These are phyloP conservation scores for Phaeosphaeriaceae sp. DNA, from an alignment of 2,329 filamentous ascomycete genomes.

Conservation along the genomic window DNA sequence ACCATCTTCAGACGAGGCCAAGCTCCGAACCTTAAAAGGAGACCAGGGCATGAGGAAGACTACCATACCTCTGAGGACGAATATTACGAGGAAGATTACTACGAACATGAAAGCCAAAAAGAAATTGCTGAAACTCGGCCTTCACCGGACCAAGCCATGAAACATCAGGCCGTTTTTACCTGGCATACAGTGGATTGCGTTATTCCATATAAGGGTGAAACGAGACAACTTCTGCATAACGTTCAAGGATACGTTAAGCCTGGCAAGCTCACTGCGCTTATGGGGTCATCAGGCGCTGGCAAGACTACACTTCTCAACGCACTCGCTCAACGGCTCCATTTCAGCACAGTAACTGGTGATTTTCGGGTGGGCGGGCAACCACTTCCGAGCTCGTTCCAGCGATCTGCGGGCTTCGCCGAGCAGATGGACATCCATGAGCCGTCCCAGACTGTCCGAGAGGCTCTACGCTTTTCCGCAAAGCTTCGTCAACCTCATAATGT, in stretches of 20 bases:
- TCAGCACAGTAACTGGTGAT: conserved; percentile 81
- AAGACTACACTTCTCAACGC: conserved; percentile 41
- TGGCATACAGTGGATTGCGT: conserved; percentile 63
- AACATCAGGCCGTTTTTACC: conserved; percentile 65
- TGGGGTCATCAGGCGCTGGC: conserved; percentile 36
- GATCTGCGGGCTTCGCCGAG: conserved; percentile 62
- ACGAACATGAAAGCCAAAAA: not conserved
- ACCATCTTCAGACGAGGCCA: not conserved
- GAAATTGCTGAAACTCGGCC: not conserved
- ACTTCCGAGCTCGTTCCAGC: conserved; percentile 78
- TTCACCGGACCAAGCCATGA: not conserved
- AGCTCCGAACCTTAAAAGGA: not conserved
- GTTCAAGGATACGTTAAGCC: conserved; percentile 61
- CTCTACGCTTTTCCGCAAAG: conserved; percentile 58
- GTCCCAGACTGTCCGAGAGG: conserved; percentile 7
- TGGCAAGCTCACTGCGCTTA: conserved; percentile 55
- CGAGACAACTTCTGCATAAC: conserved; percentile 56
- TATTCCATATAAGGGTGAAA: conserved; percentile 55
- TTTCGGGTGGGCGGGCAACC: conserved; percentile 77
- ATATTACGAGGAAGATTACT: not conserved
- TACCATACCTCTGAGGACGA: not conserved
- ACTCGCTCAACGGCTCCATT: conserved; percentile 74
- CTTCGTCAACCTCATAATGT: conserved; percentile 57
- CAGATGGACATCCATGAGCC: conserved; percentile 23
- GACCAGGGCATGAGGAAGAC: not conserved